Conservation (phyloP, 768 basidiomycete species). For the Xanthoconium purpureum region DNA sequence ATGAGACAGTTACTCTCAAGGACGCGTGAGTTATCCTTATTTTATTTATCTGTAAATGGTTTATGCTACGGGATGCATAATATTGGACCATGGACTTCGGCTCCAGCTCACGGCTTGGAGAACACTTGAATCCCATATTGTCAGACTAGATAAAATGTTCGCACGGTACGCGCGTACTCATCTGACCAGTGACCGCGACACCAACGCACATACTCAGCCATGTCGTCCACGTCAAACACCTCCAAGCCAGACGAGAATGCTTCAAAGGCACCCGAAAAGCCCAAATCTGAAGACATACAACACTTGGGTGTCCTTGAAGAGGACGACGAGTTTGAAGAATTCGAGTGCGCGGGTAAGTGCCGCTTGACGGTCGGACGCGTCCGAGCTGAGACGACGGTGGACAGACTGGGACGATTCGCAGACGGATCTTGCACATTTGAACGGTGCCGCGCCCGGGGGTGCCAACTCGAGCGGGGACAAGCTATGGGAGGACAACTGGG, state of each 20-base stretch:
- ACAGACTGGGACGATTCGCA: constrained; percentile 86
- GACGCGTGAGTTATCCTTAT: constrained; percentile 31
- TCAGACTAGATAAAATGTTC: constrained; percentile 4
- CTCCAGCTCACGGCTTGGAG: background rate
- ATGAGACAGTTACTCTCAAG: constrained; percentile 4
- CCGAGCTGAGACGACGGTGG: background rate
- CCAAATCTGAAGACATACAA: constrained; percentile 46
- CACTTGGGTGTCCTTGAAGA: constrained; percentile 91
- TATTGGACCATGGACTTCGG: background rate
- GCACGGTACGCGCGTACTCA: constrained; percentile 22
- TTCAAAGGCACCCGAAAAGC: constrained; percentile 34
- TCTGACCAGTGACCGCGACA: background rate
- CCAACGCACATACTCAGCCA: constrained; percentile 10
- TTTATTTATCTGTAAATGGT: constrained; percentile 28
- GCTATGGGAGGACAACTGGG: constrained; percentile 99
- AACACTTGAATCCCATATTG: too few species aligned
- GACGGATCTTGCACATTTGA: constrained; percentile 77
- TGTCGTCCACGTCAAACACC: constrained; percentile 46
- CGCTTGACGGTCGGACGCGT: background rate
- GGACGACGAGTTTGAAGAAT: constrained; percentile 97
- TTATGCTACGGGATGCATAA: constrained; percentile 2
- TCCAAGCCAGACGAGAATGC: constrained; percentile 40
- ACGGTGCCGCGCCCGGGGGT: constrained; percentile 67
- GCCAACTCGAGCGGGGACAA: constrained; percentile 84
- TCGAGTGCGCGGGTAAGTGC: constrained; percentile 70